A percentile compares a stretch with the other conserved stretches of the same genome.
These are phyloP conservation scores for Yamadazyma taylorii DNA, from an alignment of 1,139 yeast species.

Conservation along the genomic window DNA sequence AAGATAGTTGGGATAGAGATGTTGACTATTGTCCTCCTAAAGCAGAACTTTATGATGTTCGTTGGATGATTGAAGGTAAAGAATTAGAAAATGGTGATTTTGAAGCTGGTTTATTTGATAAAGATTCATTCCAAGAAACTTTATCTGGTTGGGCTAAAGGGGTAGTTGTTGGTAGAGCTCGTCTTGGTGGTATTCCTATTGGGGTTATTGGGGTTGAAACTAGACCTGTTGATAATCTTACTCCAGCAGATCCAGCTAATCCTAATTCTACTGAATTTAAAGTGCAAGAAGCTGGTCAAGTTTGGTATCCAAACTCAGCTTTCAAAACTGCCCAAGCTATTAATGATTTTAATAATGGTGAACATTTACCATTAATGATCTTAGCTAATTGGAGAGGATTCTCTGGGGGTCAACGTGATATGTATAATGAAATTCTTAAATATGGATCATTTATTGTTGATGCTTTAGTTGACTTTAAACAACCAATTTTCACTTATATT, in stretches of 20 bases:
- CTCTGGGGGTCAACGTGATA: constrained; percentile 99
- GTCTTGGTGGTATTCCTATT: constrained; percentile 97
- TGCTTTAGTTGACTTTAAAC: constrained; percentile 93
- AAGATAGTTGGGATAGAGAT: constrained; percentile 91
- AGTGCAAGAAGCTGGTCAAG: constrained; percentile 97
- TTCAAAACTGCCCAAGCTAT: constrained; percentile 99
- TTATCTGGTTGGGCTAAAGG: constrained; percentile 98
- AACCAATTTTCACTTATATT: constrained; percentile 93
- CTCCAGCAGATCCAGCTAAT: constrained; percentile 98
- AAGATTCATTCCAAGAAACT: constrained; percentile 94
- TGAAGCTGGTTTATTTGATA: constrained; percentile 88
- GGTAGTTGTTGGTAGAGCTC: constrained; percentile 97
- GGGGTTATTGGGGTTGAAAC: constrained; percentile 98
- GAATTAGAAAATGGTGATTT: constrained; percentile 63
- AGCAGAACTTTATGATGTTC: constrained; percentile 80
- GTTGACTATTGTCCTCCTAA: constrained; percentile 77
- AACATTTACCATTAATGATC: constrained; percentile 94
- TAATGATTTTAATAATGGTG: constrained; percentile 96
- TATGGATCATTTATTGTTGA: constrained; percentile 97
- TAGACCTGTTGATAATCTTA: constrained; percentile 79
- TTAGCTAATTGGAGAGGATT: constrained; percentile 99
- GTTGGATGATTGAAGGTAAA: constrained; percentile 93
- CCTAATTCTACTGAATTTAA: constrained; percentile 87
- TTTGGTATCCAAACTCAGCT: constrained; percentile 99
- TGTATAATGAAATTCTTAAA: constrained; percentile 97